Conservation (phyloP, 73 alveolate genomes). For the Paraurostyla sp. region DNA sequence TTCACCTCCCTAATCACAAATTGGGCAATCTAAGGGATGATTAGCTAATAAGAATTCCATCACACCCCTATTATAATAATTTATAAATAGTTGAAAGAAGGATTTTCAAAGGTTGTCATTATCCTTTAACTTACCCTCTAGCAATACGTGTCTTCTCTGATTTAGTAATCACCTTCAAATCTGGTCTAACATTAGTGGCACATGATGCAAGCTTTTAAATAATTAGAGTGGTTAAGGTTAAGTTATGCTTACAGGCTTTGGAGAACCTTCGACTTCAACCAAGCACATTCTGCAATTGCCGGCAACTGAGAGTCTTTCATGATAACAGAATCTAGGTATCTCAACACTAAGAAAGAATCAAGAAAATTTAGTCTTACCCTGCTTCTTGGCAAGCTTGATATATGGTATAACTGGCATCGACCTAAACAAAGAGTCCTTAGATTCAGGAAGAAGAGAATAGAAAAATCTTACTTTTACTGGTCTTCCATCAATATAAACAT, state of each 20-base stretch:
- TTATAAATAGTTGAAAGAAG: constrained; percentile 45
- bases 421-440: not conserved
- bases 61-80: constrained; percentile 78
- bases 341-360: constrained; percentile 40
- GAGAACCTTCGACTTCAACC: constrained; percentile 91
- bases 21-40: constrained; percentile 97
- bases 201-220: constrained; percentile 82
- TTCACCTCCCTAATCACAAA: constrained; percentile 97
- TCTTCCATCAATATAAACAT: constrained; percentile 73
- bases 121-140: constrained; percentile 83
- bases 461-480: constrained; percentile 64
- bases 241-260: constrained; percentile 82
- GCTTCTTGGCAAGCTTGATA: constrained; percentile 80
- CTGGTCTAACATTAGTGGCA: constrained; percentile 91
- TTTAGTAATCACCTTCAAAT: constrained; percentile 89
- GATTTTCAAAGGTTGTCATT: constrained; percentile 37
- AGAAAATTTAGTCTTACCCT: constrained; percentile 28
- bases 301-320: constrained; percentile 84
- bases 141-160: constrained; percentile 91
- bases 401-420: constrained; percentile 74
- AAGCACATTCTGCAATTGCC: constrained; percentile 97
- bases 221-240: constrained; percentile 24
- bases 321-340: constrained; percentile 78
- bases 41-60: constrained; percentile 95
- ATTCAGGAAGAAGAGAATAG: not conserved